phyloP scores from a whole-genome alignment of 2,329 filamentous ascomycete genomes.

The Cordyceps tenuipes region DNA sequence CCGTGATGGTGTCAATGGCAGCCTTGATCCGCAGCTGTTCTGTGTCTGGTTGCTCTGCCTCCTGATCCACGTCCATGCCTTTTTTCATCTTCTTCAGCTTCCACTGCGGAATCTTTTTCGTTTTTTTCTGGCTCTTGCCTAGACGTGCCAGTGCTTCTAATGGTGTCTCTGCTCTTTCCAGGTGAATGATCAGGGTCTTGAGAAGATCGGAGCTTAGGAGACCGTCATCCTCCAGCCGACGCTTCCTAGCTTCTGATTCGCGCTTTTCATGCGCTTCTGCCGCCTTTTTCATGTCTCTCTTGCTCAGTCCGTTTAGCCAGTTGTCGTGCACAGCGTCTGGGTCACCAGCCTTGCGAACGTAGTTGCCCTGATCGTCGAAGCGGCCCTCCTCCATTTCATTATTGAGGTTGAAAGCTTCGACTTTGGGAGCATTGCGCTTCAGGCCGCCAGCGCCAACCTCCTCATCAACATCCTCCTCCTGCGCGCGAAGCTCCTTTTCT shows the following conservation, averaged over 20 bases:
- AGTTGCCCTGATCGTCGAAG: conserved; percentile 89
- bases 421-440: conserved; percentile 85
- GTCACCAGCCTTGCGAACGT: conserved; percentile 78
- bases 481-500: conserved; percentile 61
- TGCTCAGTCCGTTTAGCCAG: conserved; percentile 88
- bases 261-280: conserved; percentile 80
- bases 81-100: conserved; percentile 61
- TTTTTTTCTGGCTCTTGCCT: conserved; percentile 57
- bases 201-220: conserved; percentile 67
- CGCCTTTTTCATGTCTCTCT: conserved; percentile 85
- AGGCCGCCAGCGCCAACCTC: conserved; percentile 85
- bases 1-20: conserved; percentile 75
- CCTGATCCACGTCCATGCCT: conserved; percentile 60
- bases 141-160: conserved; percentile 81
- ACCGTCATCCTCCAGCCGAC: conserved; percentile 65
- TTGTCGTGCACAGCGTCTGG: conserved; percentile 84
- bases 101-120: conserved; percentile 53
- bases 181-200: conserved; percentile 58
- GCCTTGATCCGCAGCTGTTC: conserved; percentile 62
- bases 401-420: conserved; percentile 94
- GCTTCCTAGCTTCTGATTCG: conserved; percentile 65
- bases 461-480: conserved; percentile 72
- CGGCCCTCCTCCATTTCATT: conserved; percentile 84
- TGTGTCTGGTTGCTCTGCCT: conserved; percentile 57
- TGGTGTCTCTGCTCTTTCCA: conserved; percentile 77